These are phyloP conservation scores for Mucor saturninus DNA, from an alignment of 371 early-diverging fungal genomes.

Conservation along the genomic window DNA sequence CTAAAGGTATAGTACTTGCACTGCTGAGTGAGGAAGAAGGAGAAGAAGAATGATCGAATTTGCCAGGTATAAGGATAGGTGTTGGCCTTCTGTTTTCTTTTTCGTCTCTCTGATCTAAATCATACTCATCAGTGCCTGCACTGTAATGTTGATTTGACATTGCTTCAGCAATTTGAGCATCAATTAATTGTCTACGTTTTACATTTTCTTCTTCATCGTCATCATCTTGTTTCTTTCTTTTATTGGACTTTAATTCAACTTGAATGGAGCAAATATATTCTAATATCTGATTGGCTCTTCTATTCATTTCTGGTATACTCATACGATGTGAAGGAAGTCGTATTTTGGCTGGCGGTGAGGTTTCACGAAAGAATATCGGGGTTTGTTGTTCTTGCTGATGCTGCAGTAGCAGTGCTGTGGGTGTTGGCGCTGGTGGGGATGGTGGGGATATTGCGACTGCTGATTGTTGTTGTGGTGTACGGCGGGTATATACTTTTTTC, in stretches of 20 bases:
- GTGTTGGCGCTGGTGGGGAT: neutral
- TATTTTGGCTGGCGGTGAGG: constrained; percentile 47
- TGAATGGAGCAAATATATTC: constrained; percentile 63
- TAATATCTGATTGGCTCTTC: constrained; percentile 58
- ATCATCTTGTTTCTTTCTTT: constrained; percentile 9
- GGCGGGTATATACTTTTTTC: constrained; percentile 7
- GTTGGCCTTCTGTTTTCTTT: constrained; percentile 24
- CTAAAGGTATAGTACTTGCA: constrained; percentile 35
- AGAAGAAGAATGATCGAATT: constrained; percentile 25
- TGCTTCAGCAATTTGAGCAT: constrained; percentile 24
- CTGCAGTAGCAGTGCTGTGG: neutral
- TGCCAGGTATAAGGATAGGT: constrained; percentile 40
- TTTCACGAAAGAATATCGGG: constrained; percentile 25
- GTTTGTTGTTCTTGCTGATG: constrained; percentile 10
- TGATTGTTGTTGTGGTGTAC: neutral
- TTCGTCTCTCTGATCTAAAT: neutral
- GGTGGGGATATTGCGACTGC: neutral
- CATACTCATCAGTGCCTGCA: constrained; percentile 7
- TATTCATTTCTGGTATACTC: constrained; percentile 60
- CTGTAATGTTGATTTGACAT: constrained; percentile 14
- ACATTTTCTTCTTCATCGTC: constrained; percentile 22
- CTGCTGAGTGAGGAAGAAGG: constrained; percentile 37
- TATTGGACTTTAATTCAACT: constrained; percentile 45
- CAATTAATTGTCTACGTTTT: constrained; percentile 15
- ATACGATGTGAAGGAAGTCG: constrained; percentile 53